Conservation (phyloP, 306 rosid genomes). For the Boehmeria nivea region DNA sequence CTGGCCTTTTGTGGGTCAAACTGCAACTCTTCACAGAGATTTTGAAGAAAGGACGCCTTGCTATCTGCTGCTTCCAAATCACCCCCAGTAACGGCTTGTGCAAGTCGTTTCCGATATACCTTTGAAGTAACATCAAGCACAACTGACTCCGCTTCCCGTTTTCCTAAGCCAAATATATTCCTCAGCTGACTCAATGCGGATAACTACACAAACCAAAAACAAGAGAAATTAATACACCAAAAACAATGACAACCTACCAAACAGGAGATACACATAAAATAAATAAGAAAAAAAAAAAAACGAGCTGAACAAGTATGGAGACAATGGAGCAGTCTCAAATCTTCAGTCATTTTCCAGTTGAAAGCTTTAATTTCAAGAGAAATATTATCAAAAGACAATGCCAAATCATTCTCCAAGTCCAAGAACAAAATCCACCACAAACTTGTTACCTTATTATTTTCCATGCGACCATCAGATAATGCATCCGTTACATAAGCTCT, state of each 20-base stretch:
- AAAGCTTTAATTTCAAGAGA: too few species aligned
- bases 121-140: constrained; percentile 67
- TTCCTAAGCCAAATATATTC: constrained; percentile 91
- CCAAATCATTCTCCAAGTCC: too few species aligned
- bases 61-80: constrained; percentile 85
- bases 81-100: constrained; percentile 61
- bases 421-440: background rate
- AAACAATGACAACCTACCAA: background rate
- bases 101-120: constrained; percentile 75
- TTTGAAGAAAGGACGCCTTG: constrained; percentile 94
- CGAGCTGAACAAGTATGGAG: too few species aligned
- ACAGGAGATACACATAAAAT: background rate
- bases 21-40: constrained; percentile 72
- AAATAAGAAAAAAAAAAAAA: background rate
- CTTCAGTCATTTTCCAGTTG: too few species aligned
- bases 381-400: too few species aligned
- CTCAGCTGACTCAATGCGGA: constrained; percentile 68
- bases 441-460: constrained; percentile 43
- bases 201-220: constrained; percentile 39
- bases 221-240: background rate
- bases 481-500: constrained; percentile 47
- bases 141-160: constrained; percentile 81
- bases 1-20: constrained; percentile 90
- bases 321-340: background rate
- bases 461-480: constrained; percentile 46